phyloP scores from a whole-genome alignment of 164 flowering plant genomes.

The Annona squamosa region DNA sequence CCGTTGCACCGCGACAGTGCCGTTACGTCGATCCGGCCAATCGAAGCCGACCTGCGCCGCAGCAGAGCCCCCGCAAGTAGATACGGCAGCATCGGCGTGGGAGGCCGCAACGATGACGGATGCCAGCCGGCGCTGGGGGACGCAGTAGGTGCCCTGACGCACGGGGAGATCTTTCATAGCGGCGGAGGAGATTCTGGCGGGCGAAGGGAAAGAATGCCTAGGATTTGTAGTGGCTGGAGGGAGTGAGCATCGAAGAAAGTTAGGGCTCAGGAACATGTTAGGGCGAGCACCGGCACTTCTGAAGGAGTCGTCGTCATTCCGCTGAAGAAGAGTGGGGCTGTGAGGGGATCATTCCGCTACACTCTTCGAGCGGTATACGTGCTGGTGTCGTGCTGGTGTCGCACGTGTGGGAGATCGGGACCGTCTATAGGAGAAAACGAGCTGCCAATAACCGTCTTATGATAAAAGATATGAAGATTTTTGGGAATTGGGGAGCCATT shows the following conservation, averaged over 20 bases:
- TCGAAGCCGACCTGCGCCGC: constrained; percentile 17
- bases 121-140: constrained; percentile 49
- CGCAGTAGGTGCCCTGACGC: constrained; percentile 34
- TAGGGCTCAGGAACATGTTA: constrained; percentile 16
- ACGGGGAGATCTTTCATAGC: constrained; percentile 51
- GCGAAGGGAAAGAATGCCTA: constrained; percentile 14
- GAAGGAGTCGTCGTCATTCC: neutral
- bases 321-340: neutral
- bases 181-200: constrained; percentile 4
- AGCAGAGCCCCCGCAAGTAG: constrained; percentile 9
- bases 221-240: constrained; percentile 20
- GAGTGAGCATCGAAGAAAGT: constrained; percentile 1
- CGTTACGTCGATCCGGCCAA: constrained; percentile 13
- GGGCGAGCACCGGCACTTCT: constrained; percentile 4
- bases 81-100: constrained; percentile 23
- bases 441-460: neutral
- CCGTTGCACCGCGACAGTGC: constrained; percentile 13
- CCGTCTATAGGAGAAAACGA: neutral
- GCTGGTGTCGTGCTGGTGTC: neutral
- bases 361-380: neutral
- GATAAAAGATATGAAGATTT: neutral
- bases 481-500: neutral
- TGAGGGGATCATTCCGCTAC: neutral
- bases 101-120: constrained; percentile 5
- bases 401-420: neutral